Base-by-base conservation (phyloP, 202 grass and related monocot genomes). In the Digitaria exilis region DNA sequence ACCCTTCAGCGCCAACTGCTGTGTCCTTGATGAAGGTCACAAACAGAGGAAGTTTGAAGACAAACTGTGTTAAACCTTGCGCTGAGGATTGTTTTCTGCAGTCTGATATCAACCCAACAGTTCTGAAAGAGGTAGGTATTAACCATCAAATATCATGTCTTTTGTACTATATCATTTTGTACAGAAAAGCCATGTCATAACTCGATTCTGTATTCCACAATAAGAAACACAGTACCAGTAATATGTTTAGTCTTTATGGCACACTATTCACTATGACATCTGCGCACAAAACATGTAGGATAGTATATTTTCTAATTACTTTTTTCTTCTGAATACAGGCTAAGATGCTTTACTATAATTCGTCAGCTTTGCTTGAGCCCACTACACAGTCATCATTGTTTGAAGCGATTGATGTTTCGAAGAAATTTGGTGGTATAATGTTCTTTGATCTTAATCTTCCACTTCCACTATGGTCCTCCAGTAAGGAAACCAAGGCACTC, bases 281-380 rank as follows among this genome's bases (percentile, higher is more conserved):
- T 44, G 34, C 46, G 26, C 30, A 59, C n/a, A 14, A 4, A 65
- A 73, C 25, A 29, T 28, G 41, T 52, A 50, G 0, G 60, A 37
- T 32, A 41, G 16, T 73, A 50, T 79, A 2, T 41, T 84, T 30
- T 0, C 69, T 79, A 61, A 70, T 68, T 30, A 21, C 22, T 80
- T 32, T 79, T 31, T 75, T 88, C 46, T 31, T 80, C 15, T 91
- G 69, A 32, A 60, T 93, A 84, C 87, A 98, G 96, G 92, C 85
- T 79, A 95, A 95, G 74, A 93, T 98, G 92, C 88, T 98, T 81
- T 98, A 98, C 69, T 93, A 93, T 65, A 95, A 89, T 77, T 93
- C 96, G 3, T 95, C 87, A 54, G 85, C 90, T 49, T 88, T 98
- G 48, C 84, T 95, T 44, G 90, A 95, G 78, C 51, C 65, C 13